phyloP scores from a whole-genome alignment of 495 filamentous ascomycete species.

The Gamarada debralockiae region DNA sequence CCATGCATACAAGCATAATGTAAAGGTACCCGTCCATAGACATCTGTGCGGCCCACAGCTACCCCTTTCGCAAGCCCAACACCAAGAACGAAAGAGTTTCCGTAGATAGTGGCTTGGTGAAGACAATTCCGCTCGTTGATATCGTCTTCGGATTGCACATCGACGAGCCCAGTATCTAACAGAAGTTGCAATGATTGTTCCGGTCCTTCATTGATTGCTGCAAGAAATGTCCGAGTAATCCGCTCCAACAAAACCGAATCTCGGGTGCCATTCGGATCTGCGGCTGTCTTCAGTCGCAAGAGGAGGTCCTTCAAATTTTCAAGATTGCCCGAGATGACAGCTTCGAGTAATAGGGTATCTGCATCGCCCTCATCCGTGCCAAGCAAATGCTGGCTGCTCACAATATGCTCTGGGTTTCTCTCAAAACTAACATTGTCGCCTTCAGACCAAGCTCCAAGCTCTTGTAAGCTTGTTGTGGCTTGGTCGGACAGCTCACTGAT shows the following conservation, averaged over 20 bases:
- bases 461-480: slow-evolving; percentile 86
- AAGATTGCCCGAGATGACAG: slow-evolving; percentile 72
- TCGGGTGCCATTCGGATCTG: slow-evolving; percentile 31
- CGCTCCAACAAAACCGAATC: slow-evolving; percentile 55
- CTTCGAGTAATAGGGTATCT: slow-evolving; percentile 83
- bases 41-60: slow-evolving; percentile 75
- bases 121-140: slow-evolving; percentile 96
- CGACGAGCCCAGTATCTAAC: slow-evolving; percentile 74
- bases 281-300: slow-evolving; percentile 41
- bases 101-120: slow-evolving; percentile 91
- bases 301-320: slow-evolving; percentile 48
- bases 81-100: slow-evolving; percentile 69
- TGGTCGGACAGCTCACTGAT: slow-evolving; percentile 96
- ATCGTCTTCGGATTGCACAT: slow-evolving; percentile 87
- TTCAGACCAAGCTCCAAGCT: slow-evolving; percentile 94
- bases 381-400: slow-evolving; percentile 55
- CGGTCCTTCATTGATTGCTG: slow-evolving; percentile 80
- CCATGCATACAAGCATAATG: slow-evolving; percentile 98
- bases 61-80: slow-evolving; percentile 68
- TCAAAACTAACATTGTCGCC: slow-evolving; percentile 87
- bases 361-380: slow-evolving; percentile 80
- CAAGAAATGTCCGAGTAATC: slow-evolving; percentile 83
- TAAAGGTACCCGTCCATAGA: slow-evolving; percentile 89
- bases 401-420: slow-evolving; percentile 56
- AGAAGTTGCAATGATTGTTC: slow-evolving; percentile 71